A percentile compares a stretch with the other conserved stretches of the same genome.
These are phyloP conservation scores for Acacia acuminata DNA, from an alignment of 306 rosid genomes.

Conservation along the genomic window DNA sequence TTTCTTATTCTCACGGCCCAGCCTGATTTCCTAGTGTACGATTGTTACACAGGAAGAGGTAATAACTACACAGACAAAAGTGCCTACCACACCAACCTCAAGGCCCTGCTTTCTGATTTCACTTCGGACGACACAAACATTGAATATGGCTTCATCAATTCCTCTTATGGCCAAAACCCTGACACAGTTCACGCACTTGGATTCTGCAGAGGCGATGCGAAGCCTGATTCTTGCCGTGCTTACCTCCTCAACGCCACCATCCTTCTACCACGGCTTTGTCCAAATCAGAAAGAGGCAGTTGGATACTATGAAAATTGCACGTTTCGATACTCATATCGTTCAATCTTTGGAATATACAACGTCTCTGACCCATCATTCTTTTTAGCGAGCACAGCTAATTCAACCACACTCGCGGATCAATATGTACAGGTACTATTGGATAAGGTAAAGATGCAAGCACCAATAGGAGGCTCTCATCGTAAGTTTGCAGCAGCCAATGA, in stretches of 20 bases:
- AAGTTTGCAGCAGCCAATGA: not conserved
- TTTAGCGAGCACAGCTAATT: not conserved
- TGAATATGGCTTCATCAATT: not conserved
- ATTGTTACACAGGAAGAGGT: not conserved
- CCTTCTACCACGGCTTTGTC: not conserved
- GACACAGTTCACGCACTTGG: not conserved
- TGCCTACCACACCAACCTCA: not conserved
- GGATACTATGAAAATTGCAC: not conserved
- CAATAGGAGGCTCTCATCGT: not conserved
- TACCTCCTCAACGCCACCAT: not conserved
- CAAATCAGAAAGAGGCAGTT: not conserved
- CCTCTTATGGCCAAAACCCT: not conserved
- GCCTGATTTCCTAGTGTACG: not conserved
- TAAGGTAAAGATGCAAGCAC: not conserved
- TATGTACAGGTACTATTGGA: not conserved
- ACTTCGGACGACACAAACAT: not conserved
- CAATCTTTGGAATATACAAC: not conserved
- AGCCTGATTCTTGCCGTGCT: not conserved
- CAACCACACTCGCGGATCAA: not conserved
- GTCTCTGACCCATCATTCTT: fast-evolving
- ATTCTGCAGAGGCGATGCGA: not conserved
- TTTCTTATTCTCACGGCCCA: not conserved
- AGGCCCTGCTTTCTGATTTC: not conserved
- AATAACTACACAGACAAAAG: not conserved
- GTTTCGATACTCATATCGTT: not conserved